Percentiles rank a stretch among this genome's conserved stretches.
Evolutionary conservation across 2,329 filamentous ascomycete genomes (phyloP).

Genomic region (Fusarium sp.): DNA sequence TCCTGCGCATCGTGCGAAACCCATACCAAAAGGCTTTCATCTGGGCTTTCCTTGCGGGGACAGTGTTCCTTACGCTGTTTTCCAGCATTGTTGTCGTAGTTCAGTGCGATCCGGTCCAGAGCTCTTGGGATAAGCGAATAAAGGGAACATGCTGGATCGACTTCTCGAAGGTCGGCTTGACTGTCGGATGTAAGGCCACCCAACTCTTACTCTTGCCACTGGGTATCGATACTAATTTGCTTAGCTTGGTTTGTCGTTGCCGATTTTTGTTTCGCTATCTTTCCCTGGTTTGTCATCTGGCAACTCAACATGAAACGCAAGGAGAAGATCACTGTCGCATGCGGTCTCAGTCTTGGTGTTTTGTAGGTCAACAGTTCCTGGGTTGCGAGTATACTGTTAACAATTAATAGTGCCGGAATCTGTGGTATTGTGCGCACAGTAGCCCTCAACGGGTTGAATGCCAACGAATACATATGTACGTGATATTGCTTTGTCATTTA

Average conservation of each 20-base stretch:
- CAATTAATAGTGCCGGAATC: conserved; percentile 8
- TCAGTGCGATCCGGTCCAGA: conserved; percentile 27
- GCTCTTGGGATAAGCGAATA: conserved; percentile 28
- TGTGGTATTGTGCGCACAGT: conserved; percentile 33
- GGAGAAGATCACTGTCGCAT: conserved; percentile 35
- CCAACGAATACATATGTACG: conserved; percentile 33
- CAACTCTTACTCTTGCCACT: fast-evolving
- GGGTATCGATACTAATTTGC: fast-evolving
- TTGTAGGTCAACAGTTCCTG: conserved; percentile 13
- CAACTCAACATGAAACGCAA: conserved; percentile 40
- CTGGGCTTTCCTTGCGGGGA: conserved; percentile 14
- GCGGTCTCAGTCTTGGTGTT: conserved; percentile 27
- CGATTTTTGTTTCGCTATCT: conserved; percentile 34
- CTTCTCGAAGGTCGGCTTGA: conserved; percentile 38
- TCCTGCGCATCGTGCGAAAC: conserved; percentile 22
- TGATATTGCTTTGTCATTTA: fast-evolving
- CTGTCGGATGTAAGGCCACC: conserved; percentile 26
- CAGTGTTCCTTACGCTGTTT: conserved; percentile 16
- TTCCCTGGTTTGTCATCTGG: conserved; percentile 38
- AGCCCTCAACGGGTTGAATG: conserved; percentile 21
- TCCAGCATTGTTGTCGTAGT: conserved; percentile 14
- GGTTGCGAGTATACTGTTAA: neutral
- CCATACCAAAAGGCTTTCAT: conserved; percentile 26
- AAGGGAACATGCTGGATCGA: conserved; percentile 30
- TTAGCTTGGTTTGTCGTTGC: conserved; percentile 32